Conservation (phyloP, 83 land plant genomes). For the Isoetes engelmannii region DNA sequence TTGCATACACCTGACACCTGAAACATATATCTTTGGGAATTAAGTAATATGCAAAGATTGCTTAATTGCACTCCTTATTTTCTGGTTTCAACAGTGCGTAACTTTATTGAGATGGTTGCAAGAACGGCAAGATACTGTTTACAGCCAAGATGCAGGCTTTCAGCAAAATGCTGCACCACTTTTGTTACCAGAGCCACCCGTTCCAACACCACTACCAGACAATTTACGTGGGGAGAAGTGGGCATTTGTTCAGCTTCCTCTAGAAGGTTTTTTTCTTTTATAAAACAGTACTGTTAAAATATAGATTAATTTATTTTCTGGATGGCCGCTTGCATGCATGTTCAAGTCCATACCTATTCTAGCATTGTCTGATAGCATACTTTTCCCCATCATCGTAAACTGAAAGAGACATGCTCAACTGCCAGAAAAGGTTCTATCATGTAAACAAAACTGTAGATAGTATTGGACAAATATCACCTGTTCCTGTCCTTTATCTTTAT, state of each 20-base stretch:
- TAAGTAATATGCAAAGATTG: not conserved
- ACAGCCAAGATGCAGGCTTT: conserved; percentile 84
- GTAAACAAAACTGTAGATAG: too few species aligned
- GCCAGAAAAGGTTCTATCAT: too few species aligned
- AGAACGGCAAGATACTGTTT: conserved; percentile 81
- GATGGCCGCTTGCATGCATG: too few species aligned
- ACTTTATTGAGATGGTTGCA: conserved; percentile 79
- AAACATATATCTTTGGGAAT: not conserved
- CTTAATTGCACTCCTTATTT: not conserved
- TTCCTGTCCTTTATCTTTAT: too few species aligned
- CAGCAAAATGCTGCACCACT: conserved; percentile 77
- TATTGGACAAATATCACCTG: too few species aligned
- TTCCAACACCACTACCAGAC: conserved; percentile 83
- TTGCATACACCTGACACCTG: too few species aligned
- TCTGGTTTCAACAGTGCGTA: conserved; percentile 44
- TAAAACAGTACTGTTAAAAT: not conserved
- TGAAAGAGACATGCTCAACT: not conserved
- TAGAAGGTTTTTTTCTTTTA: conserved; percentile 42
- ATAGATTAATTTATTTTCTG: not conserved
- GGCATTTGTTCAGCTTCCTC: conserved; percentile 93
- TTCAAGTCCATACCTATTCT: not conserved
- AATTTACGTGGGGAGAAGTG: conserved; percentile 84
- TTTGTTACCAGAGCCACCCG: conserved; percentile 55
- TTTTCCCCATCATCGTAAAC: not conserved
- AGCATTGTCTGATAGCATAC: not conserved